These are phyloP conservation scores for Stylonectria norvegica DNA, from an alignment of 2,329 filamentous ascomycete genomes.

Conservation along the genomic window DNA sequence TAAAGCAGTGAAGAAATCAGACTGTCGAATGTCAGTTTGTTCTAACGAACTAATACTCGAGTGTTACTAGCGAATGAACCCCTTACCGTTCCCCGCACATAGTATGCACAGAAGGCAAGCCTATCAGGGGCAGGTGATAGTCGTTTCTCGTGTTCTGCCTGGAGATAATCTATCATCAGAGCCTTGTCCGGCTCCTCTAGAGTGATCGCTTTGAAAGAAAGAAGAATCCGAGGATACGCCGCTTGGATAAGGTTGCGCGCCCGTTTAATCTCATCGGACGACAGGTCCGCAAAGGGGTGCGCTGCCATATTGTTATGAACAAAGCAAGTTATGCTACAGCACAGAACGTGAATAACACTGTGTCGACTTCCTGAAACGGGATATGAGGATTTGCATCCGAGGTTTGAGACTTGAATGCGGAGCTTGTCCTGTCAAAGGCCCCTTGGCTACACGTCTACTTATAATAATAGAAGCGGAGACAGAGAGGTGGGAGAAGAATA, in stretches of 20 bases:
- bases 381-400: too few relatives aligned
- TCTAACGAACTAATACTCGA: not conserved
- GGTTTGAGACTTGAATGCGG: too few relatives aligned
- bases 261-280: slow-evolving; percentile 7
- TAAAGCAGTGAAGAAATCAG: slow-evolving; percentile 4
- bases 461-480: too few relatives aligned
- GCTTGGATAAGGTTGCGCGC: slow-evolving; percentile 5
- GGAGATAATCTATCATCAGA: slow-evolving; percentile 4
- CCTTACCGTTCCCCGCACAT: slow-evolving; percentile 8
- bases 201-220: slow-evolving; percentile 10
- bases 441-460: too few relatives aligned
- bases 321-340: not conserved
- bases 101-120: slow-evolving; percentile 7
- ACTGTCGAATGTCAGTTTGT: not conserved
- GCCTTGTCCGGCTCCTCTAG: slow-evolving; percentile 9
- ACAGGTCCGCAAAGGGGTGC: slow-evolving; percentile 9
- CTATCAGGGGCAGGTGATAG: not conserved
- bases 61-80: not conserved
- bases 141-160: slow-evolving; percentile 2
- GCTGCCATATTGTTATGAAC: slow-evolving; percentile 4
- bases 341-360: not conserved
- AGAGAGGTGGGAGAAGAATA: too few relatives aligned
- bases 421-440: too few relatives aligned
- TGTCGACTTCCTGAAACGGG: too few relatives aligned
- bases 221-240: slow-evolving; percentile 4